Conservation (phyloP, 768 basidiomycete genomes). For the Sarcodon aspratus region DNA sequence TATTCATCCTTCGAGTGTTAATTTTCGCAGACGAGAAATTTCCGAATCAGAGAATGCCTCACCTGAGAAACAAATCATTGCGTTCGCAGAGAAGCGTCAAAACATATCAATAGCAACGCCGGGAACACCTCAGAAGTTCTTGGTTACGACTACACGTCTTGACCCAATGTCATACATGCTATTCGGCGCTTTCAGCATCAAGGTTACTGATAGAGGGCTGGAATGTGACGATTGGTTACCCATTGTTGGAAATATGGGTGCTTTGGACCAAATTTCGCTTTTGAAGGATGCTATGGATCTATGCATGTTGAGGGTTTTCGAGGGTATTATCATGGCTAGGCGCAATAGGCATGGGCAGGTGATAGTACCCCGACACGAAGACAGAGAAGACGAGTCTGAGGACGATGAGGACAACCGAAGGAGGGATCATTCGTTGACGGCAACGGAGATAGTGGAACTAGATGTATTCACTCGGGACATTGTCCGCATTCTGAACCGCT, state of each 20-base stretch:
- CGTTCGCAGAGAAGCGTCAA: constrained; percentile 76
- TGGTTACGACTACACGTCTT: constrained; percentile 74
- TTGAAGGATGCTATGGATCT: constrained; percentile 72
- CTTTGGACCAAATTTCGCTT: constrained; percentile 73
- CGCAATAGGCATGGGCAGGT: constrained; percentile 22
- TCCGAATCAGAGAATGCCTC: constrained; percentile 16
- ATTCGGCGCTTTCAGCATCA: constrained; percentile 77
- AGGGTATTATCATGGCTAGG: constrained; percentile 55
- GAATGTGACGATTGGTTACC: constrained; percentile 91
- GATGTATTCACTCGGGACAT: constrained; percentile 65
- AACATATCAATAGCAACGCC: constrained; percentile 44
- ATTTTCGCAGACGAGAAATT: constrained; percentile 48
- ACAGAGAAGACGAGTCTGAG: constrained; percentile 41
- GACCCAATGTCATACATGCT: constrained; percentile 86
- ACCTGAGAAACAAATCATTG: constrained; percentile 59
- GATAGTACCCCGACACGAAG: constrained; percentile 28
- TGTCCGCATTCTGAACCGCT: constrained; percentile 61
- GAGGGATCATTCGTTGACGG: constrained; percentile 43
- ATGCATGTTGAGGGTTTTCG: constrained; percentile 84
- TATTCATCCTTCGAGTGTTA: constrained; percentile 84
- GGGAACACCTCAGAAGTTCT: constrained; percentile 43
- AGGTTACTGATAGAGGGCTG: constrained; percentile 59
- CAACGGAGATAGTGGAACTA: constrained; percentile 64
- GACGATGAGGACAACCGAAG: constrained; percentile 37
- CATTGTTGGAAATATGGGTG: constrained; percentile 59